phyloP scores from a whole-genome alignment of 495 filamentous ascomycete genomes.

The Xylaria flabelliformis region DNA sequence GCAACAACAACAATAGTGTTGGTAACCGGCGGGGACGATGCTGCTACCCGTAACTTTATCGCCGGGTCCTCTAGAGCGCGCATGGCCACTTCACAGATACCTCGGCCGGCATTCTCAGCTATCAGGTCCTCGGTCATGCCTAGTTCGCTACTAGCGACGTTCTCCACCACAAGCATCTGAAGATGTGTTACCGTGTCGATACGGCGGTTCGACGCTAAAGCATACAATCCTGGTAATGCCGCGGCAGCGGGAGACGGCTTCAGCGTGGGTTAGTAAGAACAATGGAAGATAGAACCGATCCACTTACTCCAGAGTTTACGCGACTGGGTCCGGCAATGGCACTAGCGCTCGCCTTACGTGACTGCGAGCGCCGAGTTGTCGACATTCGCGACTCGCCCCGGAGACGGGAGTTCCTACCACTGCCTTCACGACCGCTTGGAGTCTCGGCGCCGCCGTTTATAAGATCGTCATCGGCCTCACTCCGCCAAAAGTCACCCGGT shows the following conservation, averaged over 20 bases:
- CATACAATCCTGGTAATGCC: slow-evolving; percentile 46
- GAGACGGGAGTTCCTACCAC: slow-evolving; percentile 55
- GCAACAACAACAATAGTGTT: slow-evolving; percentile 79
- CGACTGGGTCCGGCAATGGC: slow-evolving; percentile 44
- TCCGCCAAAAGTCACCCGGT: slow-evolving; percentile 64
- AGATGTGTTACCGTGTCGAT: slow-evolving; percentile 83
- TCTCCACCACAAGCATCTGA: slow-evolving; percentile 89
- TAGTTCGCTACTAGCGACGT: slow-evolving; percentile 80
- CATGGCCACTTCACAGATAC: slow-evolving; percentile 84
- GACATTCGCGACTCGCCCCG: slow-evolving; percentile 57
- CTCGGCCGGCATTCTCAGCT: slow-evolving; percentile 86
- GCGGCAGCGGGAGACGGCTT: slow-evolving; percentile 17
- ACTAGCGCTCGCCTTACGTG: slow-evolving; percentile 68
- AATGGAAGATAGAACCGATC: slow-evolving; percentile 10
- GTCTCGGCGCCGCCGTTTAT: slow-evolving; percentile 53
- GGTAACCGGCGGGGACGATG: slow-evolving; percentile 46
- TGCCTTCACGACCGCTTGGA: slow-evolving; percentile 57
- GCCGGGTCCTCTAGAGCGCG: slow-evolving; percentile 63
- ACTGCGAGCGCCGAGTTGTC: slow-evolving; percentile 54
- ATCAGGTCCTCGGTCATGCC: slow-evolving; percentile 88
- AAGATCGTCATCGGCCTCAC: slow-evolving; percentile 69
- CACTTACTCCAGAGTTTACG: slow-evolving; percentile 55
- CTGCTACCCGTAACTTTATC: slow-evolving; percentile 54
- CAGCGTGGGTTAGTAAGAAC: neutral
- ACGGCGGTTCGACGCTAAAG: slow-evolving; percentile 68